These are phyloP conservation scores for Puccinia novopanici DNA, from an alignment of 1,284 basidiomycete genomes.

Conservation along the genomic window DNA sequence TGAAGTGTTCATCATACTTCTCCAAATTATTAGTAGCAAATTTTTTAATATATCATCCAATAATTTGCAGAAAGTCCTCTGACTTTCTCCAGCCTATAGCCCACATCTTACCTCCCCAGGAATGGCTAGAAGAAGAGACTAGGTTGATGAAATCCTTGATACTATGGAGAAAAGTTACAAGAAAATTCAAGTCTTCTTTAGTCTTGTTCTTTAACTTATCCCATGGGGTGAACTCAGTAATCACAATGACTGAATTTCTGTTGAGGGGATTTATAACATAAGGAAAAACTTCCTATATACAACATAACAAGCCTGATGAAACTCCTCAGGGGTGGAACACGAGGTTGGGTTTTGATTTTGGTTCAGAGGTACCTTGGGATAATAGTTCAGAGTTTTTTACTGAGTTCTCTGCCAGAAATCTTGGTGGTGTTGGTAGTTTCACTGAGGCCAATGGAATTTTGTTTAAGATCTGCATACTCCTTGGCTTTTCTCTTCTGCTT, in stretches of 20 bases:
- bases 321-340: too few species aligned
- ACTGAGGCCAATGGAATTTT: too few species aligned
- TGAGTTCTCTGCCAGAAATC: too few species aligned
- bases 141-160: neutral
- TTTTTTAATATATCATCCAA: neutral
- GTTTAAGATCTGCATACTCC: too few species aligned
- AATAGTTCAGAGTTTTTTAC: too few species aligned
- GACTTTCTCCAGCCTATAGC: conserved; percentile 1
- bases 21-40: neutral
- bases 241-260: neutral
- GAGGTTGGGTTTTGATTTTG: too few species aligned
- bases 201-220: neutral
- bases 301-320: too few species aligned
- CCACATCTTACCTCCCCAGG: conserved; percentile 6
- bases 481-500: too few species aligned
- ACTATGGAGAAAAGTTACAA: neutral
- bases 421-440: too few species aligned
- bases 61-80: neutral
- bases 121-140: neutral
- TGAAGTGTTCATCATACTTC: neutral
- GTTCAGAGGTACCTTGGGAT: too few species aligned
- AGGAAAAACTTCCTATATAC: too few species aligned
- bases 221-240: neutral
- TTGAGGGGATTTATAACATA: too few species aligned
- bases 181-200: neutral